Evolutionary conservation across 352 stramenopile genomes (phyloP).

Genomic region (Phytophthora europaea): DNA sequence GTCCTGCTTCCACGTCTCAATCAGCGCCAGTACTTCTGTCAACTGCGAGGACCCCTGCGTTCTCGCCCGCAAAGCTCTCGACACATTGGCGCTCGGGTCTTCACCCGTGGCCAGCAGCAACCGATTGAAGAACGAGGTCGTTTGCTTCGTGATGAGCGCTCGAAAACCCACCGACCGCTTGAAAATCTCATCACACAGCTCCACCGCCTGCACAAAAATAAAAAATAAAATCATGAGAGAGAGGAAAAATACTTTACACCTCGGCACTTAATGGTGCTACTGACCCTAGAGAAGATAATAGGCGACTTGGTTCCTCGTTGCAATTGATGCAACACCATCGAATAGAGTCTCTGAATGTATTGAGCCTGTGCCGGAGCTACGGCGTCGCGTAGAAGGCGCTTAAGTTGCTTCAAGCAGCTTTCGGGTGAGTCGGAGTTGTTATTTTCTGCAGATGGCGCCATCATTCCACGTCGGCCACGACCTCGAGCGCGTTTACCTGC

Average conservation of each 20-base stretch:
- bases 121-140: conserved; percentile 54
- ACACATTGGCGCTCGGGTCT: conserved; percentile 38
- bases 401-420: conserved; percentile 42
- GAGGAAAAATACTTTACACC: background rate
- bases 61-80: conserved; percentile 27
- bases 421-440: conserved; percentile 1
- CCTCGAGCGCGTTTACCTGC: conserved; percentile 15
- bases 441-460: background rate
- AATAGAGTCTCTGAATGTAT: conserved; percentile 39
- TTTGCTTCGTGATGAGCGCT: conserved; percentile 50
- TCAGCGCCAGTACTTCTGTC: conserved; percentile 47
- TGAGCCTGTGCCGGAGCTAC: conserved; percentile 28
- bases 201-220: conserved; percentile 34
- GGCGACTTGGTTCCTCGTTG: conserved; percentile 22
- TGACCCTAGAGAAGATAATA: conserved; percentile 33
- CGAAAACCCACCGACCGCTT: conserved; percentile 63
- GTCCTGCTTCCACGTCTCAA: conserved; percentile 71
- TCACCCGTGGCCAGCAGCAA: conserved; percentile 60
- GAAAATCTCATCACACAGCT: conserved; percentile 68
- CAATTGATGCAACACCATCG: conserved; percentile 35
- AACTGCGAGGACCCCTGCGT: conserved; percentile 37
- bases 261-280: background rate
- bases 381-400: conserved; percentile 43
- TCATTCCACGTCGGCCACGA: background rate
- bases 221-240: background rate